Conservation (phyloP, 23 red algal species). For the Gracilaria domingensis region DNA sequence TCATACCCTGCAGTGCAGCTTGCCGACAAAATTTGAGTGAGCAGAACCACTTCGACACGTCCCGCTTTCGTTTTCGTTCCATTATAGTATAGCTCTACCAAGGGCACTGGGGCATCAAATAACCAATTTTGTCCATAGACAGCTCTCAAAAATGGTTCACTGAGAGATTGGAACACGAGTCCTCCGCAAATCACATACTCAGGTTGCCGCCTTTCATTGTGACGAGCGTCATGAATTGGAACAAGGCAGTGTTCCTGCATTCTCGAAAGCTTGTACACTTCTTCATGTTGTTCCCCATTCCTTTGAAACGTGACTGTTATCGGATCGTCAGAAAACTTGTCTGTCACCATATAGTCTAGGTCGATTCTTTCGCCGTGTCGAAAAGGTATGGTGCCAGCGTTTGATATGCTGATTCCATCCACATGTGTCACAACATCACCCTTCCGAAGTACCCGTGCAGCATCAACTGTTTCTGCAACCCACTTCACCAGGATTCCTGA, state of each 20-base stretch:
- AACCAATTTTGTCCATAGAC: constrained; percentile 84
- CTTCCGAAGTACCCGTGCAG: constrained; percentile 71
- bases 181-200: constrained; percentile 91
- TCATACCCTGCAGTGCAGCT: constrained; percentile 87
- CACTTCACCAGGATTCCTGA: constrained; percentile 85
- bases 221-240: constrained; percentile 78
- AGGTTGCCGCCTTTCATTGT: constrained; percentile 52
- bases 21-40: constrained; percentile 85
- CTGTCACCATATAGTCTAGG: constrained; percentile 85
- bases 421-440: constrained; percentile 91
- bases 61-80: constrained; percentile 51
- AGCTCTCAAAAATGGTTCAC: constrained; percentile 89
- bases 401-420: constrained; percentile 85
- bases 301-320: constrained; percentile 75
- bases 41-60: constrained; percentile 83
- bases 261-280: constrained; percentile 70
- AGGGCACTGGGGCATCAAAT: constrained; percentile 79
- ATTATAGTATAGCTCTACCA: constrained; percentile 81
- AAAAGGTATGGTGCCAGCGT: constrained; percentile 90
- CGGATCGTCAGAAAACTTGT: constrained; percentile 80
- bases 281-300: constrained; percentile 63
- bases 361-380: constrained; percentile 88
- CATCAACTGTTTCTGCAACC: constrained; percentile 75
- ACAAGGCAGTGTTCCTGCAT: constrained; percentile 79
- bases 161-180: constrained; percentile 91